These are phyloP conservation scores for Beauveria medogensis DNA, from an alignment of 2,329 filamentous ascomycete species.

Conservation along the genomic window DNA sequence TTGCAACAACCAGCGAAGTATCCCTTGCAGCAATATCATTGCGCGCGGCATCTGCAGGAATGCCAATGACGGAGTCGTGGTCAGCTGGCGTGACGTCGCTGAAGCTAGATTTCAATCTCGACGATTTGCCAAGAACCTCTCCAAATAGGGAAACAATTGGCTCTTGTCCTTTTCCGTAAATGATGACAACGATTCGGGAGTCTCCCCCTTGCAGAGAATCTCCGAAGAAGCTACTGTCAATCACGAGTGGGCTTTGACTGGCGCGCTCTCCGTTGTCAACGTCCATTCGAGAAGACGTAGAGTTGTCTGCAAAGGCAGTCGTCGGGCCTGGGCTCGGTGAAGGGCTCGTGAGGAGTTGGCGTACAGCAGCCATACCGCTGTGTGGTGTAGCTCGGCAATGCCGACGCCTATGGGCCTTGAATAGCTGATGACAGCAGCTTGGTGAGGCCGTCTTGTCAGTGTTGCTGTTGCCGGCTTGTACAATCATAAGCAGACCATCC, in stretches of 20 bases:
- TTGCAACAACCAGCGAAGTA: conserved; percentile 52
- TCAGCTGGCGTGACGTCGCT: conserved; percentile 45
- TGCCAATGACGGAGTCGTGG: conserved; percentile 59
- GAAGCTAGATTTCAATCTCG: conserved; percentile 50
- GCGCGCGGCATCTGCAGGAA: conserved; percentile 49
- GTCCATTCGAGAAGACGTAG: conserved; percentile 19
- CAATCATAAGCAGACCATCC: not conserved
- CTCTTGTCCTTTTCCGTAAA: conserved; percentile 65
- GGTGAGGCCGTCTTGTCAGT: not conserved
- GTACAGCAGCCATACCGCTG: conserved; percentile 29
- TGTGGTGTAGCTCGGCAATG: not conserved
- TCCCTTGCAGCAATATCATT: conserved; percentile 51
- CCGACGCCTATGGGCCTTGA: not conserved
- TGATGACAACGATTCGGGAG: conserved; percentile 52
- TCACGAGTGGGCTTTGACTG: conserved; percentile 25
- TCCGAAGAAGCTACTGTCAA: conserved; percentile 33
- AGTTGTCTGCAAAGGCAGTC: conserved; percentile 18
- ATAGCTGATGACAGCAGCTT: no score
- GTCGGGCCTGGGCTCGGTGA: conserved; percentile 21
- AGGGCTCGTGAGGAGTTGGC: conserved; percentile 27
- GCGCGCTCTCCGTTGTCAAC: conserved; percentile 29
- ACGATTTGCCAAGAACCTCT: conserved; percentile 69
- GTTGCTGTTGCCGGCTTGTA: not conserved
- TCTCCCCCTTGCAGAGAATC: conserved; percentile 45
- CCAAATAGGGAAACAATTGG: conserved; percentile 67